A percentile compares a stretch with the other conserved stretches of the same genome.
Conservation (phyloP, 805 yeast species). For the Phaffomyces opuntiae region DNA sequence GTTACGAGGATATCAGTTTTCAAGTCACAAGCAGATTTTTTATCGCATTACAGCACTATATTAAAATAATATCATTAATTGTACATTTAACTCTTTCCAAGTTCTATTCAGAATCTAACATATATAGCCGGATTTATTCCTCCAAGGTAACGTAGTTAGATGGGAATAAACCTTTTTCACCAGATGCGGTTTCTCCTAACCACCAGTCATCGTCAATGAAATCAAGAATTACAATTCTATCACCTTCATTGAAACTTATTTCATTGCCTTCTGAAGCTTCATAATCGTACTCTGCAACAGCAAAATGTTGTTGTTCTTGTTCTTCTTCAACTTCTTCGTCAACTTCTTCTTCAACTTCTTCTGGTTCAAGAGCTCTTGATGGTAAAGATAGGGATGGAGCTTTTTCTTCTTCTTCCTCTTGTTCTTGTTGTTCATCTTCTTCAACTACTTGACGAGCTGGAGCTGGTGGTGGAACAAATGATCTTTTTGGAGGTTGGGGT, state of each 20-base stretch:
- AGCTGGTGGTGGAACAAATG: slow-evolving; percentile 11
- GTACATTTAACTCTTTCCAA: not conserved
- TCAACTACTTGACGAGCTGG: slow-evolving; percentile 2
- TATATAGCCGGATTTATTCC: not conserved
- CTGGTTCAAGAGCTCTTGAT: not conserved
- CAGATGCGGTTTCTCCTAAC: slow-evolving; percentile 73
- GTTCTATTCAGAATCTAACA: too few species aligned
- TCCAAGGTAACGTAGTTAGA: slow-evolving; percentile 67
- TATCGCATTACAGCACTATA: too few species aligned
- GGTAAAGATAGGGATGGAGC: not conserved
- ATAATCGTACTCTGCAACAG: slow-evolving; percentile 81
- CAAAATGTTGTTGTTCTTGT: slow-evolving; percentile 31
- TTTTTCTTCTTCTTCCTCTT: not conserved
- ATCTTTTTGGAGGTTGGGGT: slow-evolving; percentile 13
- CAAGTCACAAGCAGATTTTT: too few species aligned
- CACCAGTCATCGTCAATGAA: slow-evolving; percentile 97
- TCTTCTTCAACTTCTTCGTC: slow-evolving; percentile 17
- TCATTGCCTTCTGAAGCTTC: slow-evolving; percentile 93
- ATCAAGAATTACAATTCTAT: slow-evolving; percentile 71
- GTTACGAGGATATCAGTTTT: too few species aligned
- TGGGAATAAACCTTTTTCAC: slow-evolving; percentile 84
- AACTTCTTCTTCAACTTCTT: slow-evolving; percentile 2
- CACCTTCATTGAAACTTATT: slow-evolving; percentile 78
- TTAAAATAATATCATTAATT: not conserved
- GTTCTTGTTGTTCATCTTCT: not conserved